phyloP scores from a whole-genome alignment of 176 grass and related monocot species.

The Rhynchospora pubera region DNA sequence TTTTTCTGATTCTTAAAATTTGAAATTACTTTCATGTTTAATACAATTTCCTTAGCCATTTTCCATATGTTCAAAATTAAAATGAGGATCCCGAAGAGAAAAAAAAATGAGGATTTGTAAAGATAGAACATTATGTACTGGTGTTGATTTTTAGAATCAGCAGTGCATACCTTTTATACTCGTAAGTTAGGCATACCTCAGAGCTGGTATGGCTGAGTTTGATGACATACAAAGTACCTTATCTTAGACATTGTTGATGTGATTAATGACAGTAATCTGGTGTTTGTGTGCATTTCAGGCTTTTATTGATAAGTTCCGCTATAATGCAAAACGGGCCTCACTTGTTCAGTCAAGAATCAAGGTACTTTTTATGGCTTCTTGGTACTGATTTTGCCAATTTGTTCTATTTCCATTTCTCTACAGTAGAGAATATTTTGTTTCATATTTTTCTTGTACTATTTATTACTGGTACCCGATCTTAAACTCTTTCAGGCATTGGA shows the following conservation, averaged over 20 bases:
- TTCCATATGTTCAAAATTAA: not conserved
- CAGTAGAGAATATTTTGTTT: not conserved
- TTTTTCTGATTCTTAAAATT: slow-evolving; percentile 17
- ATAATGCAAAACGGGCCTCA: slow-evolving; percentile 90
- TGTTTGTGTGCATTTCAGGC: slow-evolving; percentile 39
- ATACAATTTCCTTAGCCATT: not conserved
- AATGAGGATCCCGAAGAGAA: not conserved
- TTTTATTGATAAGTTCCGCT: slow-evolving; percentile 94
- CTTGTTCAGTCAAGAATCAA: slow-evolving; percentile 99
- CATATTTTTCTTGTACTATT: not conserved
- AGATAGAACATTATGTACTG: not conserved
- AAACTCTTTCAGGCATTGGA: slow-evolving; percentile 67
- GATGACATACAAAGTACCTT: not conserved
- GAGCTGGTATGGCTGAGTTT: not conserved
- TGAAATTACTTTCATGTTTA: not conserved
- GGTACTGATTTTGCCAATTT: not conserved
- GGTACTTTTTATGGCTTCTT: slow-evolving; percentile 36
- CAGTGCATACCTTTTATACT: not conserved
- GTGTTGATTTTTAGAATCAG: not conserved
- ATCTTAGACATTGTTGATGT: not conserved
- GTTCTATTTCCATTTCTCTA: not conserved
- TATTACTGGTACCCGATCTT: slow-evolving; percentile 15
- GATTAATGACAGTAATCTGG: slow-evolving; percentile 13
- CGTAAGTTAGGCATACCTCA: not conserved
- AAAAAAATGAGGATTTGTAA: not conserved